phyloP scores from a whole-genome alignment of 768 basidiomycete genomes.

The Boletus sp. region DNA sequence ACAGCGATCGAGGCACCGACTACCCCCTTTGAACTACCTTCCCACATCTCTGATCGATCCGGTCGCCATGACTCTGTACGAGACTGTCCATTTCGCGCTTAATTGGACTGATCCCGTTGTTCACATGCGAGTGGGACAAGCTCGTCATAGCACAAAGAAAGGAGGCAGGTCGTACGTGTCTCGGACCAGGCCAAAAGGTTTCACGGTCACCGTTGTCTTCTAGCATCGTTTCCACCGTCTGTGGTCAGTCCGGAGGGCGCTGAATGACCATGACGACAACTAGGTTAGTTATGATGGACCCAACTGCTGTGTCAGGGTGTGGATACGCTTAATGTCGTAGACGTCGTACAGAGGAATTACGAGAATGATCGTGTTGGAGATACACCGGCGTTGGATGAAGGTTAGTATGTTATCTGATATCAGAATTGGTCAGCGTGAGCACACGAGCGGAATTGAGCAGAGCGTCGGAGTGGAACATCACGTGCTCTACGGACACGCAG shows the following conservation, averaged over 20 bases:
- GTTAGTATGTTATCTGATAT: too few species aligned
- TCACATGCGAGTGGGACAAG: conserved; percentile 7
- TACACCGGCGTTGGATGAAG: neutral
- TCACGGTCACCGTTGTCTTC: conserved; percentile 5
- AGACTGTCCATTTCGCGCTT: conserved; percentile 6
- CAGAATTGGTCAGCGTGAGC: too few species aligned
- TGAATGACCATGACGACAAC: conserved; percentile 8
- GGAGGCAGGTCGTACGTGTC: conserved; percentile 9
- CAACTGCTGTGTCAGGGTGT: conserved; percentile 14
- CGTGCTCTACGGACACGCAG: too few species aligned
- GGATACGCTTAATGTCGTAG: conserved; percentile 11
- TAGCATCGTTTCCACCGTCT: conserved; percentile 13
- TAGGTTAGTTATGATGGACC: conserved; percentile 10
- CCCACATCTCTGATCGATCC: neutral
- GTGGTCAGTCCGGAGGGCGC: conserved; percentile 11
- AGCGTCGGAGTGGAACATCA: too few species aligned
- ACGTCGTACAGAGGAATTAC: conserved; percentile 14
- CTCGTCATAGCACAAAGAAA: conserved; percentile 4
- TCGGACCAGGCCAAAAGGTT: conserved; percentile 11
- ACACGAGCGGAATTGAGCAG: too few species aligned
- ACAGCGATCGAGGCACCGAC: conserved; percentile 11
- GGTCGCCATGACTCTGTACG: conserved; percentile 14
- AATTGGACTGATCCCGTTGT: conserved; percentile 4
- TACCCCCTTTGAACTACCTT: conserved; percentile 9
- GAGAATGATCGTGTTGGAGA: conserved; percentile 10